A percentile compares a stretch with the other conserved stretches of the same genome.
These are phyloP conservation scores for Tephrocybe sp. DNA, from an alignment of 768 basidiomycete species.

Conservation along the genomic window DNA sequence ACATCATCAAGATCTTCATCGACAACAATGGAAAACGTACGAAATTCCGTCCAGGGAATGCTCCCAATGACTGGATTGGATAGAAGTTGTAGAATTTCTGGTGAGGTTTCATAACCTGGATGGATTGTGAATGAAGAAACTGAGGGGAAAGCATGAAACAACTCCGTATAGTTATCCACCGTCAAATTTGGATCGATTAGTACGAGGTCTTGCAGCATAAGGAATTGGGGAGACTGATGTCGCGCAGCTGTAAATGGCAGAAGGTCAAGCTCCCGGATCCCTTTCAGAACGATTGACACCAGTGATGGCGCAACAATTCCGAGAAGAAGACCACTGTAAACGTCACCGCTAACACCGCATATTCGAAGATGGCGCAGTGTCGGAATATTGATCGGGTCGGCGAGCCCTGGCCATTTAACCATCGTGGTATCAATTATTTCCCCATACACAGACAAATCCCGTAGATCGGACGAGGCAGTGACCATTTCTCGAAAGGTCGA, in stretches of 20 bases:
- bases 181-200: slow-evolving; percentile 44
- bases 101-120: slow-evolving; percentile 17
- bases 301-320: slow-evolving; percentile 39
- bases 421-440: slow-evolving; percentile 30
- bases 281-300: slow-evolving; percentile 41
- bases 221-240: slow-evolving; percentile 26
- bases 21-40: slow-evolving; percentile 28
- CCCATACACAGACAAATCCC: slow-evolving; percentile 44
- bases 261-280: slow-evolving; percentile 40
- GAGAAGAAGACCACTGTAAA: slow-evolving; percentile 39
- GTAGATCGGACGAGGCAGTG: slow-evolving; percentile 30
- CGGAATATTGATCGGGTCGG: slow-evolving; percentile 30
- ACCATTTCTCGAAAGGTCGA: slow-evolving; percentile 34
- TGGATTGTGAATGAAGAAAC: slow-evolving; percentile 32
- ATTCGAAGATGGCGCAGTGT: slow-evolving; percentile 41
- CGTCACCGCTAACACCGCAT: slow-evolving; percentile 33
- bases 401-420: slow-evolving; percentile 25
- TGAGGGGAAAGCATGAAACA: slow-evolving; percentile 33
- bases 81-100: slow-evolving; percentile 28
- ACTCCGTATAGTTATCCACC: slow-evolving; percentile 22
- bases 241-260: slow-evolving; percentile 31
- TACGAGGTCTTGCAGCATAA: slow-evolving; percentile 33
- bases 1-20: slow-evolving; percentile 26
- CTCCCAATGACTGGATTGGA: slow-evolving; percentile 7
- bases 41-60: slow-evolving; percentile 36